Evolutionary conservation across 805 yeast species (phyloP).

Genomic region (Candida caryicola): DNA sequence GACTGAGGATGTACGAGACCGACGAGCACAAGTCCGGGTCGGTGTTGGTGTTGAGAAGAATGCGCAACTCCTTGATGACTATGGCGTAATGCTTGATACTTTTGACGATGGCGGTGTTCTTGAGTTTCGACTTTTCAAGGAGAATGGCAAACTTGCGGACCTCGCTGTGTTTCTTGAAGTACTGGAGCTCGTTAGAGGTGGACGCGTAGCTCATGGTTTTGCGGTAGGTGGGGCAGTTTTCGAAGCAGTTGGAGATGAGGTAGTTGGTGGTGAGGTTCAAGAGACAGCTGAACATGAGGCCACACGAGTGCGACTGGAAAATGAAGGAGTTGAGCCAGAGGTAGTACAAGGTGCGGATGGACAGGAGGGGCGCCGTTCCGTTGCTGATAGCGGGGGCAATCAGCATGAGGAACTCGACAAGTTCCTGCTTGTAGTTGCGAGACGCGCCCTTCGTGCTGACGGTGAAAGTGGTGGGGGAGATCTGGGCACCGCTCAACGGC

Average conservation of each 20-base stretch:
- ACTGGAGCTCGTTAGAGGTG: not conserved
- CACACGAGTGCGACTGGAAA: slow-evolving; percentile 19
- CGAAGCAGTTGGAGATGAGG: slow-evolving; percentile 29
- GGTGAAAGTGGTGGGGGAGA: not conserved
- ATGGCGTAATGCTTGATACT: slow-evolving; percentile 36
- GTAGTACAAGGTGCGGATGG: slow-evolving; percentile 29
- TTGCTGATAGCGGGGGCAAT: slow-evolving; percentile 4
- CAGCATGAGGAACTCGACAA: not conserved
- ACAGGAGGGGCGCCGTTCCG: slow-evolving; percentile 27
- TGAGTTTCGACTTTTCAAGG: slow-evolving; percentile 14
- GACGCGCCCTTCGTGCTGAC: not conserved
- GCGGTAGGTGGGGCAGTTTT: slow-evolving; percentile 9
- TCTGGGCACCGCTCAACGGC: not conserved
- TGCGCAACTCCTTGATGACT: slow-evolving; percentile 33
- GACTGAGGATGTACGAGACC: slow-evolving; percentile 34
- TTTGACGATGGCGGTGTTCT: slow-evolving; percentile 27
- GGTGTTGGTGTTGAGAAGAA: slow-evolving; percentile 23
- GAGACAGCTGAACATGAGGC: slow-evolving; percentile 35
- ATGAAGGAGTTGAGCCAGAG: slow-evolving; percentile 34
- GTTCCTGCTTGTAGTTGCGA: not conserved
- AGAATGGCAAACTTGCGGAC: slow-evolving; percentile 1
- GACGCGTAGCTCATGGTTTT: not conserved
- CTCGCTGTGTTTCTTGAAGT: not conserved
- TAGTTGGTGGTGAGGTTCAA: slow-evolving; percentile 39
- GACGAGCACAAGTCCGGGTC: slow-evolving; percentile 32